Percentiles rank a stretch among this genome's conserved stretches.
These are phyloP conservation scores for Chlorella sp. DNA, from an alignment of 139 green algal genomes.

Conservation along the genomic window DNA sequence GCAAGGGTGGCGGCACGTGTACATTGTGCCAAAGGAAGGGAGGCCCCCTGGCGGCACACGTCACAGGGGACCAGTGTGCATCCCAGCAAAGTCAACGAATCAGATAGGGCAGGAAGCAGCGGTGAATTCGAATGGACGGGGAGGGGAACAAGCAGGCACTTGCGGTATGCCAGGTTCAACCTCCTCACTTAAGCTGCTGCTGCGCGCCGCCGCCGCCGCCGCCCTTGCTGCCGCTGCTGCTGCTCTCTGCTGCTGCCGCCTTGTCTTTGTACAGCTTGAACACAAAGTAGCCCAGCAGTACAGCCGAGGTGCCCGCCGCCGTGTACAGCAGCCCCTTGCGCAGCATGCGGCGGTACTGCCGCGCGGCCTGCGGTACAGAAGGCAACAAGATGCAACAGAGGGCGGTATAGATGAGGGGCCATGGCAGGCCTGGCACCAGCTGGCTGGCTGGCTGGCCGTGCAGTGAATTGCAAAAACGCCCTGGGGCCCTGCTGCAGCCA, in stretches of 20 bases:
- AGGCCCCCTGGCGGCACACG: too few relatives aligned
- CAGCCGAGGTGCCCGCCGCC: conserved; percentile 23
- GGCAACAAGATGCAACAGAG: not conserved
- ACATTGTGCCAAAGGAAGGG: too few relatives aligned
- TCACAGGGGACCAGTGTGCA: too few relatives aligned
- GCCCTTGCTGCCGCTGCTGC: not conserved
- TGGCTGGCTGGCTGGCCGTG: too few relatives aligned
- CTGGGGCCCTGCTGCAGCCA: too few relatives aligned
- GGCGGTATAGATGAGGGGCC: not conserved
- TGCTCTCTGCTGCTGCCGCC: not conserved
- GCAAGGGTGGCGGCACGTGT: too few relatives aligned
- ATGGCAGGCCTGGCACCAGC: not conserved
- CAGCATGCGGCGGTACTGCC: conserved; percentile 50
- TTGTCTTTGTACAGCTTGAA: conserved; percentile 15
- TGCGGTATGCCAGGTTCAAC: not conserved
- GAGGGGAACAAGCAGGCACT: too few relatives aligned
- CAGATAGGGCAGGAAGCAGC: too few relatives aligned
- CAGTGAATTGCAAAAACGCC: not conserved
- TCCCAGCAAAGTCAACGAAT: too few relatives aligned
- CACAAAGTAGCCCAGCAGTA: conserved; percentile 43
- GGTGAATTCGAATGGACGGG: too few relatives aligned
- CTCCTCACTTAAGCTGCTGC: not conserved
- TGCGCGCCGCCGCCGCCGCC: not conserved
- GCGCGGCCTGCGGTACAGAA: conserved; percentile 21
- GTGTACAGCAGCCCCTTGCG: conserved; percentile 37